Evolutionary conservation across 2,329 filamentous ascomycete species (phyloP), one percentile per base, ranked within the genome.

Genomic region (Aspergillus phoenicis): DNA sequence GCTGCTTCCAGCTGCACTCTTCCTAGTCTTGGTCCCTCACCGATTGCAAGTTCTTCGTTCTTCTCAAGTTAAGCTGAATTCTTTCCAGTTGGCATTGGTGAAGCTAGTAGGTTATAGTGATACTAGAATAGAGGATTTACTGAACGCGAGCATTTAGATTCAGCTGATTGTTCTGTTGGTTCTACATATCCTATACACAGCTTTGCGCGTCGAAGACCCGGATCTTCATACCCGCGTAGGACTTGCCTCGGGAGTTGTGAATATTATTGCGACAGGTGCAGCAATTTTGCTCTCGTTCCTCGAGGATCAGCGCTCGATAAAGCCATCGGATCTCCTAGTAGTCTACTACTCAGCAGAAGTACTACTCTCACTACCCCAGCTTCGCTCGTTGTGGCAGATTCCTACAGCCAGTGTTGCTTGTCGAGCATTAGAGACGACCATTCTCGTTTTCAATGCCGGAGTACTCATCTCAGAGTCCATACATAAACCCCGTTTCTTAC

Each of bases 1-100:
- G 3, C 59, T 69, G 15, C 48, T 67, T 10, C 71, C 68, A 17
- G 62, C 66, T 8, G 62, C 65, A 2, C 26, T 73, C 8, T 68
- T 71, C 11, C 60, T 73, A 8, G 5, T 61, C 17, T 20, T 58
- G 10, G n/a, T 70, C 10, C 49, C 62, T 4, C 59, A 64, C 15
- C 63, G 63, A 15, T 57, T 66, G 8, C 61, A 58, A 65, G 15
- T 33, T 51, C 61, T 73, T 61, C 57, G 63, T 68, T 4, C 17
- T 43, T 4, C 41, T 11, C 41, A 43, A 15, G 41, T 43, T 17
- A 43, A 43, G 20, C 17, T 43, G 17, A 3, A 10, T 11, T 43
- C 41, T 11, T 43, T 43, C 7, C 17, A 3, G 5, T 8, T 43
- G 41, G 41, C 41, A 22, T 11, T 43, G 3, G 41, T 43, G 7